Conservation (phyloP, 305 asterid species). For the Petunia hybrid region DNA sequence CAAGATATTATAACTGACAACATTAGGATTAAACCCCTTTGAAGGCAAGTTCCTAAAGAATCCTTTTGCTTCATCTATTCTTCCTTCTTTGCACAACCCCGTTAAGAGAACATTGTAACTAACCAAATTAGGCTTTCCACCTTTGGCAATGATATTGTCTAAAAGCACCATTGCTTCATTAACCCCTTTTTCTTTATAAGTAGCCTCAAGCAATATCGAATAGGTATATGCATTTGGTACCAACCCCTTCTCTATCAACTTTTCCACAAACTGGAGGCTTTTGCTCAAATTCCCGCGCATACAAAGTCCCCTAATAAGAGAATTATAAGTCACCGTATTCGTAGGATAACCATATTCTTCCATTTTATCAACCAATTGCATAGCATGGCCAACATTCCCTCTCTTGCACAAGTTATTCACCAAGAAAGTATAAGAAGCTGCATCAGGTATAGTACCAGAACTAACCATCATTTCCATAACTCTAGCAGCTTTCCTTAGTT, state of each 20-base stretch:
- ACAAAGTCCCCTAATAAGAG: conserved; percentile 84
- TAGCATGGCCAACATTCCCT: conserved; percentile 91
- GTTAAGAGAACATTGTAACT: conserved; percentile 82
- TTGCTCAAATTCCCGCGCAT: conserved; percentile 70
- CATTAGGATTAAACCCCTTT: conserved; percentile 80
- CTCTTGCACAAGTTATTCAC: conserved; percentile 71
- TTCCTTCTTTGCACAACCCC: conserved; percentile 79
- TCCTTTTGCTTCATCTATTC: conserved; percentile 74
- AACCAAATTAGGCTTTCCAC: conserved; percentile 82
- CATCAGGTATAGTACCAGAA: conserved; percentile 74
- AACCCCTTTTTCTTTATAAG: conserved; percentile 80
- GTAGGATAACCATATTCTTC: conserved; percentile 78
- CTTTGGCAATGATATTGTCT: conserved; percentile 69
- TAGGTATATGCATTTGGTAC: conserved; percentile 87
- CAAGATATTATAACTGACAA: conserved; percentile 84
- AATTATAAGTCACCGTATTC: conserved; percentile 71
- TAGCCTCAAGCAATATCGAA: conserved; percentile 88
- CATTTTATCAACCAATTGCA: conserved; percentile 89
- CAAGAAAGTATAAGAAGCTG: conserved; percentile 73
- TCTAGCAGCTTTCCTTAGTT: conserved; percentile 70
- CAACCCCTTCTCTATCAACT: conserved; percentile 69
- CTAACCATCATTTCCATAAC: conserved; percentile 82
- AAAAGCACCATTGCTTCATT: conserved; percentile 77
- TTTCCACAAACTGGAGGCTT: conserved; percentile 68
- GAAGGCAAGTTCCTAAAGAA: conserved; percentile 70